Evolutionary conservation across 2,329 filamentous ascomycete genomes (phyloP), one percentile per base, ranked within the genome.

Genomic region (Sporothrix globosa): DNA sequence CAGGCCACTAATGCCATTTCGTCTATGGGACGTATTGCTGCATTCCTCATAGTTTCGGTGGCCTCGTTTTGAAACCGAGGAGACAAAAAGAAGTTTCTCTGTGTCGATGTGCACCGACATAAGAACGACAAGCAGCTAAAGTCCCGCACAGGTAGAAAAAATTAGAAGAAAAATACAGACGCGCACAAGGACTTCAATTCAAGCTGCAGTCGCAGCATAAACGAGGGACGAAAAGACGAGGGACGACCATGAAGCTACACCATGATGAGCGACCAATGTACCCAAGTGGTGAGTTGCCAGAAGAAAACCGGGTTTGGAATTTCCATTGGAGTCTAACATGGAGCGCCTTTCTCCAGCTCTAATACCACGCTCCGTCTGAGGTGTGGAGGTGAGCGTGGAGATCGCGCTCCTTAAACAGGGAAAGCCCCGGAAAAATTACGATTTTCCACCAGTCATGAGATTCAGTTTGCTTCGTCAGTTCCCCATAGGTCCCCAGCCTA

Each of bases 401-500:
- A 50, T 34, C 24, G 24, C 6, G 67, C 63, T 27, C 56, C 67
- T 34, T 34, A 63, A 53, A 69, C 6, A 24, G 68, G 68, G 3
- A 65, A 66, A 30, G 60, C 4, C 5, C 68, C 68, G 68, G 68
- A 69, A 50, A 69, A 69, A 50, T 53, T 53, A 24, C 46, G 17
- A 48, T 21, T 27, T 69, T 56, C 68, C 68, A 69, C 68, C 68
- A 69, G 68, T 66, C 50, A 69, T 39, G 50, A 54, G 24, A n/a
- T 30, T 27, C 44, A 41, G 10, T 41, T 24, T 11, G 6, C 53
- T 17, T 30, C 7, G n/a, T 30, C 50, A 5, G 9, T 34, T 54
- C 27, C 54, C 41, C 61, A 34, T 65, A 39, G 48, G 11, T 67
- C 48, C 63, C 19, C 63, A 53, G 48, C 21, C 48, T 53, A 53